phyloP scores from a whole-genome alignment of 495 filamentous ascomycete species.

The Xanthoparmelia taractica region DNA sequence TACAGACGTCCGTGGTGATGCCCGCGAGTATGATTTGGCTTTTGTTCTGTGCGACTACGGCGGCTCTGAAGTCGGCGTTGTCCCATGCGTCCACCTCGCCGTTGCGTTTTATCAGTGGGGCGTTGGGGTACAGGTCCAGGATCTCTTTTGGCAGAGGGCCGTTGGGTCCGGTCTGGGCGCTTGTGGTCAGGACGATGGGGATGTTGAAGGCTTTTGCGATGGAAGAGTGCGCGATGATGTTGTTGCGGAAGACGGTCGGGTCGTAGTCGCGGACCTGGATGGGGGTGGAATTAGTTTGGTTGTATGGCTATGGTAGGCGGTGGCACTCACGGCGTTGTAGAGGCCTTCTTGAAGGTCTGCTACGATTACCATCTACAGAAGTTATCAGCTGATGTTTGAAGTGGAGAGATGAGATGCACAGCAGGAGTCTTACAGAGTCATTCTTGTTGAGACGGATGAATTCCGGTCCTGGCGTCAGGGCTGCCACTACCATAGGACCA shows the following conservation, averaged over 20 bases:
- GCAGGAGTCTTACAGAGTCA: not conserved
- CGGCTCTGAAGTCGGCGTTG: slow-evolving; percentile 59
- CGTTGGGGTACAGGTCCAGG: slow-evolving; percentile 55
- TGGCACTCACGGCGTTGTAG: slow-evolving; percentile 37
- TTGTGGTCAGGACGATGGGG: slow-evolving; percentile 63
- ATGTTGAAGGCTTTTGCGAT: slow-evolving; percentile 60
- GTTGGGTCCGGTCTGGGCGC: slow-evolving; percentile 55
- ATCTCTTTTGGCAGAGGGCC: slow-evolving; percentile 67
- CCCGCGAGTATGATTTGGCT: slow-evolving; percentile 67
- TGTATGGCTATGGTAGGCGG: not conserved
- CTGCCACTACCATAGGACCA: not conserved
- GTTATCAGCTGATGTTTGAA: not conserved
- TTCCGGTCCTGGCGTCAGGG: not conserved
- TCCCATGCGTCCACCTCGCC: slow-evolving; percentile 81
- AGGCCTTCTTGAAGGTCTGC: slow-evolving; percentile 70
- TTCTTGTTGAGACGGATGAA: slow-evolving; percentile 2
- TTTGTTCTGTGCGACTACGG: slow-evolving; percentile 56
- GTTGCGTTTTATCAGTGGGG: slow-evolving; percentile 57
- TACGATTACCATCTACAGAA: slow-evolving; percentile 50
- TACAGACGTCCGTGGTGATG: slow-evolving; percentile 71
- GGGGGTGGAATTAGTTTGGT: not conserved
- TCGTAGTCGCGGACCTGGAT: slow-evolving; percentile 52
- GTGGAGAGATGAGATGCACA: not conserved
- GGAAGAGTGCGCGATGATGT: slow-evolving; percentile 60
- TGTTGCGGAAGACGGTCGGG: slow-evolving; percentile 54